Conservation (phyloP, 2,329 filamentous ascomycete species). For the Aspergillus ruber region DNA sequence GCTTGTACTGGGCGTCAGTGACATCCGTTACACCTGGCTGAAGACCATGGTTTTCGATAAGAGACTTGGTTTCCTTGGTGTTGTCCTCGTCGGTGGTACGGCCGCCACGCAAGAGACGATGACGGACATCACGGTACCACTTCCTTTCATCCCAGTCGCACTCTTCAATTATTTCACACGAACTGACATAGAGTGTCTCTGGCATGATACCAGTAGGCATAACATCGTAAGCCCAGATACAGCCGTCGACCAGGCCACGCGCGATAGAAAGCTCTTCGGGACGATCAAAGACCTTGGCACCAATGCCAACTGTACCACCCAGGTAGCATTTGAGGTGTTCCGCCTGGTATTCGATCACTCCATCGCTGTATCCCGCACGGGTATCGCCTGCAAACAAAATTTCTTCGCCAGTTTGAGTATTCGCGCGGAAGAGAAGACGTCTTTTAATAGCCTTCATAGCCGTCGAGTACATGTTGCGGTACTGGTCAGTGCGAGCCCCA, state of each 20-base stretch:
- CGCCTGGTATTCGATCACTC: conserved; percentile 31
- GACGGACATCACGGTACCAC: conserved; percentile 26
- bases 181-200: conserved; percentile 49
- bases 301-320: conserved; percentile 57
- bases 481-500: conserved; percentile 36
- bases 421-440: conserved; percentile 39
- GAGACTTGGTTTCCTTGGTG: conserved; percentile 11
- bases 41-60: conserved; percentile 15
- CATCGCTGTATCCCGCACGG: conserved; percentile 12
- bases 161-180: conserved; percentile 38
- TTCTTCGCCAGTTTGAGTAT: conserved; percentile 34
- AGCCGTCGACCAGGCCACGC: conserved; percentile 52
- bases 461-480: conserved; percentile 37
- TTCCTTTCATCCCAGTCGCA: conserved; percentile 51
- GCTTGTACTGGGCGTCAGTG: conserved; percentile 22
- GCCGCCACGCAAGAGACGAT: conserved; percentile 7
- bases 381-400: conserved; percentile 36
- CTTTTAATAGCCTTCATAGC: conserved; percentile 35
- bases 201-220: conserved; percentile 57
- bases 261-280: conserved; percentile 51
- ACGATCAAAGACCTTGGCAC: conserved; percentile 51
- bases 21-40: conserved; percentile 24
- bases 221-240: conserved; percentile 56
- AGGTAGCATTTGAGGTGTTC: conserved; percentile 57
- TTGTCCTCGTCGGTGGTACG: conserved; percentile 12